Base-by-base conservation (phyloP, 169 alveolate species). In the Plasmodium berghei region DNA sequence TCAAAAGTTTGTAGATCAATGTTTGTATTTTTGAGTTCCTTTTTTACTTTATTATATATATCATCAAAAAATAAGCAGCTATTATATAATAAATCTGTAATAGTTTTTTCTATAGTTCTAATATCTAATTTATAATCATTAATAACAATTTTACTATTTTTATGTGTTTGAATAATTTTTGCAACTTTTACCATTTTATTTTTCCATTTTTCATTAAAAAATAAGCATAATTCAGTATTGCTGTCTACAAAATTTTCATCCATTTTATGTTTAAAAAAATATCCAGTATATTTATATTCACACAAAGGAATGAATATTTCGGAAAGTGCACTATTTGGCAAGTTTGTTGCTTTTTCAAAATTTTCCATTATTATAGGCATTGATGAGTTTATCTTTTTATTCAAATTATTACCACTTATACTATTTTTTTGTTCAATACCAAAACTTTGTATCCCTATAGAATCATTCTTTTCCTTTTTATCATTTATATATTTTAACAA, bases 331-430 rank as follows among this genome's bases (percentile, higher is more conserved):
- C 54, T 69, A 54, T 70, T 86, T n/a, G 91, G 66, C 46, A 86
- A 56, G 28, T 86, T 86, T 71, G 91, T 86, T 48, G 91, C 91
- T 49, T 86, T 86, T 86, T 86, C 91, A 61, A 86, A 86, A 52
- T 86, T 86, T 86, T 86, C 91, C 28, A 86, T 86, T 10, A 86
- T 63, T 26, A 86, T 86, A 54, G 87, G 61, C 1, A 73, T 86
- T 3, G 87, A 59, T 12, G 87, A 70, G 24, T 86, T 86, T 9
- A 86, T 86, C 40, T 86, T 86, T 45, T 86, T 86, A 48, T 45
- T 69, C 14, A 8, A 40, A 12, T 28, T 55, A 4, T 49, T n/a
- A 8, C 62, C 52, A 22, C 74, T 18, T 6, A 10, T 61, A 20
- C 61, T 58, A 56, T 12, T 48, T 22, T 18, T n/a, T 56, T 70